Evolutionary conservation across 2,329 filamentous ascomycete genomes (phyloP), one percentile per base, ranked within the genome.

Genomic region (Claviceps pazoutovae): DNA sequence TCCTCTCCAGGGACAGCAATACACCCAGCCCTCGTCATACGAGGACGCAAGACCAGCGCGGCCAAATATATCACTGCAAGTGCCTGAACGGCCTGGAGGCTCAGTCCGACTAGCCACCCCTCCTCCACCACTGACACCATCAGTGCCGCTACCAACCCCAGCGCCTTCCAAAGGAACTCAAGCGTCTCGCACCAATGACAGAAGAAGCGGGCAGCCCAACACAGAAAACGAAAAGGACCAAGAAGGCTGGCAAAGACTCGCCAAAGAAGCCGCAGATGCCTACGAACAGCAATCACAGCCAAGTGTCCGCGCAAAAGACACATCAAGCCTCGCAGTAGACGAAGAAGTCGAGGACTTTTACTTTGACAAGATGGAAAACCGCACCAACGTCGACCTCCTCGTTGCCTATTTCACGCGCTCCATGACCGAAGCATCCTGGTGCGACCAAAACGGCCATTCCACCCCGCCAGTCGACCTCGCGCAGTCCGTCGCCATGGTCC

Each of bases 101-200:
- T 72, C 76, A 2, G 79, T 85, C 0, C 72, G 80, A 53, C 68
- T 85, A 14, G 80, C 82, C 23, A 85, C 82, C 5, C 30, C 30
- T 34, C 76, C 76, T 36, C 30, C 30, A 34, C 30, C 82, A 8
- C 76, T 76, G 36, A 76, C 76, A 37, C 73, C 73, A 7, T 16
- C 21, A 26, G 13, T 4, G n/a, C 7, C n/a, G 9, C 38, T 17
- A 4, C 14, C 14, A n/a, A 67, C 69, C 1, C 76, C 57, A 23
- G 54, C 56, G 16, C 56, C 55, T 1, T 67, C 2, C 76, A 76
- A 0, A 71, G 74, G 9, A 65, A 78, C 17, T 5, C 26, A 47
- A 13, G 48, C 41, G 17, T 46, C 46, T 14, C 43, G 42, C 23
- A 16, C 13, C 7, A 17, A 46, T 30, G 23, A 14, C 36, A 11